phyloP scores from a whole-genome alignment of 768 basidiomycete species.

The Clitopilus hobsonii region DNA sequence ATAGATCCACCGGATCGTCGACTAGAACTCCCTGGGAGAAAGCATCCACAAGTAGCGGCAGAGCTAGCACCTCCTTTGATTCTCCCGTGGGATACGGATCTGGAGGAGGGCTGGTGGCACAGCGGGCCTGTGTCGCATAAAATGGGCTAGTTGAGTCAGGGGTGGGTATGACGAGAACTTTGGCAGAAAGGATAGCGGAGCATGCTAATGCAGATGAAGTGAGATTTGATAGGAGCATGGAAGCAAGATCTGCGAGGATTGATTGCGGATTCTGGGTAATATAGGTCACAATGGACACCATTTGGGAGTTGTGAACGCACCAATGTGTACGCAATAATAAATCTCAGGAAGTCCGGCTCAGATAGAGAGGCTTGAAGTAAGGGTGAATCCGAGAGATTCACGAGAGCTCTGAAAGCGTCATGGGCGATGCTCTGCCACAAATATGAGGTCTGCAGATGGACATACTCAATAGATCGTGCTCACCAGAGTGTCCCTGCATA shows the following conservation, averaged over 20 bases:
- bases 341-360: conserved; percentile 69
- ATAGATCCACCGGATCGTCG: conserved; percentile 41
- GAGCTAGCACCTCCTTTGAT: conserved; percentile 49
- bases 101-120: conserved; percentile 73
- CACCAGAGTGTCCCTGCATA: conserved; percentile 88
- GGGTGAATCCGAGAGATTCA: conserved; percentile 88
- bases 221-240: conserved; percentile 97
- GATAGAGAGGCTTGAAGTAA: conserved; percentile 61
- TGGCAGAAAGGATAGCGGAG: conserved; percentile 55
- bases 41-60: conserved; percentile 86
- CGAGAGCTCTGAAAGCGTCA: conserved; percentile 89
- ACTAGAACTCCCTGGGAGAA: conserved; percentile 72
- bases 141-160: conserved; percentile 45
- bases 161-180: conserved; percentile 57
- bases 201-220: conserved; percentile 72
- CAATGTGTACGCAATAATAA: conserved; percentile 86
- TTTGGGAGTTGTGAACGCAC: conserved; percentile 41
- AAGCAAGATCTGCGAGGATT: conserved; percentile 86
- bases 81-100: conserved; percentile 62
- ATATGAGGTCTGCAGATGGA: conserved; percentile 8
- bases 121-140: conserved; percentile 75
- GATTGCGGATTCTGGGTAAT: conserved; percentile 75
- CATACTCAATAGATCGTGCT: conserved; percentile 11
- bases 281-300: conserved; percentile 3
- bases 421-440: conserved; percentile 74